These are phyloP conservation scores for Gracilaria domingensis DNA, from an alignment of 23 red algal genomes.

Conservation along the genomic window DNA sequence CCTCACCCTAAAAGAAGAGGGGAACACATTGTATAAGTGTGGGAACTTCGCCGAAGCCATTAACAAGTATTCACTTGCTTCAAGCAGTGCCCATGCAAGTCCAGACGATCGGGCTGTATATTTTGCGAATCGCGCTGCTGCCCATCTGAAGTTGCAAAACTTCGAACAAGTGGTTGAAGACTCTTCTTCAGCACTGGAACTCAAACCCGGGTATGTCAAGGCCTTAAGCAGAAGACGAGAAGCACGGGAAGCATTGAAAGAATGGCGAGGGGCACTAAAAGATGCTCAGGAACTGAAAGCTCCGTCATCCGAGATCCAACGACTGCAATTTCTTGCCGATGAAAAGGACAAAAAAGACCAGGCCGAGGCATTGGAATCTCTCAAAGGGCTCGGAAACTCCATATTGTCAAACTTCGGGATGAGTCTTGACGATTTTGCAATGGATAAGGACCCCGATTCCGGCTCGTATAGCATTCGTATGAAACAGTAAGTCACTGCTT, in stretches of 20 bases:
- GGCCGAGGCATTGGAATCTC: conserved; percentile 75
- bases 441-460: conserved; percentile 61
- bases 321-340: conserved; percentile 28
- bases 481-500: conserved; percentile 32
- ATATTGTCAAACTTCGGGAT: conserved; percentile 87
- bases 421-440: conserved; percentile 84
- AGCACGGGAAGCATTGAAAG: conserved; percentile 34
- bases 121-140: conserved; percentile 84
- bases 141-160: conserved; percentile 72
- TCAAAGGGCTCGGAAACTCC: conserved; percentile 93
- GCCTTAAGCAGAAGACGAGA: conserved; percentile 53
- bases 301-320: conserved; percentile 32
- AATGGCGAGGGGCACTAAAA: conserved; percentile 54
- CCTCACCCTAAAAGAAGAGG: conserved; percentile 63
- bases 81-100: conserved; percentile 60
- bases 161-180: conserved; percentile 48
- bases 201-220: conserved; percentile 61
- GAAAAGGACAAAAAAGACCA: conserved; percentile 72
- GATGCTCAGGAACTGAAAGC: conserved; percentile 66
- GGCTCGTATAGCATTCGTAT: conserved; percentile 69
- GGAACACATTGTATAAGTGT: conserved; percentile 68
- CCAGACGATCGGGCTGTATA: conserved; percentile 51
- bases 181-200: conserved; percentile 42
- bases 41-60: conserved; percentile 76
- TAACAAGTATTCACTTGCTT: conserved; percentile 78